Evolutionary conservation across 768 basidiomycete genomes (phyloP), one percentile per base, ranked within the genome.

Genomic region (Podaxis mareebaensis): DNA sequence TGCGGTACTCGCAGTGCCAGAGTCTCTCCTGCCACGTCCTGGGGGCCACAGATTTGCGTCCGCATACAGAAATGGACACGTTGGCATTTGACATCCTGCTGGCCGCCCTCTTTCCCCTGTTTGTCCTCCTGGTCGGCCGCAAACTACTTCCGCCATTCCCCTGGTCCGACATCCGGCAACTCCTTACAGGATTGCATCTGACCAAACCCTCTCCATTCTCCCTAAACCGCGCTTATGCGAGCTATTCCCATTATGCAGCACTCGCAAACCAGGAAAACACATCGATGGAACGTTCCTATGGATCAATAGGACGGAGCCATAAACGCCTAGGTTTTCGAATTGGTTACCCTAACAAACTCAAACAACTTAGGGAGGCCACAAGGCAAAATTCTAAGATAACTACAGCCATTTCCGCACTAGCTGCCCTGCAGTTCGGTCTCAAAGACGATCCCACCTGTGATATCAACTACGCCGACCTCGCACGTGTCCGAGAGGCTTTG

Each of bases 291-390:
- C 64, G 65, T 0, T 78, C 82, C 0, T 87, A 85, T 64, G 67
- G 67, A 6, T 72, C 75, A n/a, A 74, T 85, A 36, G 74, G 77
- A 17, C 76, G 83, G 4, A 70, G 70, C 0, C 80, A 84, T 67
- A 85, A 80, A 67, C 79, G 80, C 8, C 68, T 86, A 3, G 84
- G 80, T 0, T 79, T 79, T 69, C 76, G 75, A 20, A 76, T 88
- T 48, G 83, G 85, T 1, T 89, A 89, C 67, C 73, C 81, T 4
- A 72, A 71, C 22, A 89, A 89, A 69, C 74, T 89, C 15, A 76
- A 82, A 15, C 72, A 66, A 20, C 73, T 84, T 4, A 74, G 77
- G 60, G 73, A 75, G 48, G 76, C 81, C 36, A 80, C 80, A 2
- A 69, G 72, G 20, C 64, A 77, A 53, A 83, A 83, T 63, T 68